A percentile compares a stretch with the other conserved stretches of the same genome.
Conservation (phyloP, 768 basidiomycete species). For the Suillus spraguei region DNA sequence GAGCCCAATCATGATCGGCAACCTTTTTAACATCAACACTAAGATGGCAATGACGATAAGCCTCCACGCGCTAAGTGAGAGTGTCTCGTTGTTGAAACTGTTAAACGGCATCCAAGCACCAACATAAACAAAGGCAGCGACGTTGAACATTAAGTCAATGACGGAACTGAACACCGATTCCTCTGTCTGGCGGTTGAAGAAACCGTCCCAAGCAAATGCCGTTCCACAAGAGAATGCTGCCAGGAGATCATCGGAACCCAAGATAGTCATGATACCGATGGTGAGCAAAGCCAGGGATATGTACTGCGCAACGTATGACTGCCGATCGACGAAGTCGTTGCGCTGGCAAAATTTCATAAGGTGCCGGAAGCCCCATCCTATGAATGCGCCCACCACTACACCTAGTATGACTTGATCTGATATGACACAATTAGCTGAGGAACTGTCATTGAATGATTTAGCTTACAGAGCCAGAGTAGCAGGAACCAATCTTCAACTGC, state of each 20-base stretch:
- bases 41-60: conserved; percentile 84
- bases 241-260: conserved; percentile 93
- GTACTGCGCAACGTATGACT: conserved; percentile 94
- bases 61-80: conserved; percentile 81
- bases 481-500: conserved; percentile 91
- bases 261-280: conserved; percentile 79
- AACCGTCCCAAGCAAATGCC: conserved; percentile 96
- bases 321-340: conserved; percentile 86
- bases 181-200: conserved; percentile 92
- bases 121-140: conserved; percentile 93
- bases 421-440: conserved; percentile 13
- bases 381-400: conserved; percentile 66
- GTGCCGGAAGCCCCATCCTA: conserved; percentile 83
- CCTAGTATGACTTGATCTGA: conserved; percentile 81
- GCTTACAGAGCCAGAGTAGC: conserved; percentile 82
- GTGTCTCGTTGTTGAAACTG: conserved; percentile 63
- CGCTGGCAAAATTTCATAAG: conserved; percentile 93
- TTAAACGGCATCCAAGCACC: conserved; percentile 98
- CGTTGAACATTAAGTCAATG: conserved; percentile 94
- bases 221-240: conserved; percentile 95
- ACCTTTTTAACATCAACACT: conserved; percentile 78
- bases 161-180: conserved; percentile 96
- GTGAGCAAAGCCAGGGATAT: conserved; percentile 82
- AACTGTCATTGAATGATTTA: conserved; percentile 5
- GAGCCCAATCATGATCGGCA: conserved; percentile 81